A percentile compares a stretch with the other conserved stretches of the same genome.
Conservation (phyloP, 2,329 filamentous ascomycete genomes). For the Geosmithia morbida region DNA sequence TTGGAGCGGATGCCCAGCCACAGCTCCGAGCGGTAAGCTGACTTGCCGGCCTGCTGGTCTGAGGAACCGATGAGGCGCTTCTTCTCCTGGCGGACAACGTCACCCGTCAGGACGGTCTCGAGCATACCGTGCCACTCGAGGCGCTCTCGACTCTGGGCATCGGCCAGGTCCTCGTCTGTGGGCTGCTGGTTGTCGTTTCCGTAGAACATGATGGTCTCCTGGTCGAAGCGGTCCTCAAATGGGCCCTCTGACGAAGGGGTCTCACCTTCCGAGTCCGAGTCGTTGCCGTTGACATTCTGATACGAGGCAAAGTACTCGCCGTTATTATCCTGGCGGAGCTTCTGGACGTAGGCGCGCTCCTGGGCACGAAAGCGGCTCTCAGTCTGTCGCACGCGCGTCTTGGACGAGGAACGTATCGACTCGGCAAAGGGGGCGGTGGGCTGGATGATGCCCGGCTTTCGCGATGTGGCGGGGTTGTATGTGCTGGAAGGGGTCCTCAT, state of each 20-base stretch:
- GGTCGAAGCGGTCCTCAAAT: conserved; percentile 70
- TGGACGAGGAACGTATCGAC: conserved; percentile 33
- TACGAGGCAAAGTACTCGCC: conserved; percentile 61
- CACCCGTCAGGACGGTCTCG: conserved; percentile 84
- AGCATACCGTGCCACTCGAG: conserved; percentile 98
- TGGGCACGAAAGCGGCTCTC: conserved; percentile 39
- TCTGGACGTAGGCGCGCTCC: conserved; percentile 89
- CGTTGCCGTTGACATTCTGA: conserved; percentile 44
- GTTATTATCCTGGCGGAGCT: conserved; percentile 60
- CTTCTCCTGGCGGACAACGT: conserved; percentile 97
- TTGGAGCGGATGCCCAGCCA: conserved; percentile 83
- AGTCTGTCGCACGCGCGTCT: conserved; percentile 32
- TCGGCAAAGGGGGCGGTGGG: conserved; percentile 26
- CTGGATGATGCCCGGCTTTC: conserved; percentile 26
- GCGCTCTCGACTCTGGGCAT: conserved; percentile 76
- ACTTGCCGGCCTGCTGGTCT: conserved; percentile 40
- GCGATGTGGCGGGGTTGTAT: conserved; percentile 55
- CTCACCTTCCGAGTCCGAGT: conserved; percentile 82
- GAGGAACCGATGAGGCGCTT: conserved; percentile 76
- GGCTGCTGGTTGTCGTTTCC: conserved; percentile 81
- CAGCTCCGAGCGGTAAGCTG: conserved; percentile 62
- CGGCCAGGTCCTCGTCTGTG: conserved; percentile 76
- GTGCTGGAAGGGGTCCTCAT: conserved; percentile 65
- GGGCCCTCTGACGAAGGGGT: conserved; percentile 75
- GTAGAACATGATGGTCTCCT: conserved; percentile 86